Evolutionary conservation across 306 rosid genomes (phyloP).

Genomic region (Inga laurina): DNA sequence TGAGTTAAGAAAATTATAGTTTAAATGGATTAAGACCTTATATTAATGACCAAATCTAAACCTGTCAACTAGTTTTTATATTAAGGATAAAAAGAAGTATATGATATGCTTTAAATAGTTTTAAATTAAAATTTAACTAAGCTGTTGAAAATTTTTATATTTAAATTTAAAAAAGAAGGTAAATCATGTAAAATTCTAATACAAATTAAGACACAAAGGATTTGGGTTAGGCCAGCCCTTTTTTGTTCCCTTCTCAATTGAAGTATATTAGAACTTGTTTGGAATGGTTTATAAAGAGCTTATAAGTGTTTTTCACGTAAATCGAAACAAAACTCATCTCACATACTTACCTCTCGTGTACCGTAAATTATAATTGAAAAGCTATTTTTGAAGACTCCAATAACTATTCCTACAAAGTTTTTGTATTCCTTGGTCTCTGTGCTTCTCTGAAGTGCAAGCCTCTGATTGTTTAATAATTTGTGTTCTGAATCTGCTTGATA

Average conservation of each 20-base stretch:
- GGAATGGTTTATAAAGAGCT: too few species aligned
- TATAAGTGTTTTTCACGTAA: too few species aligned
- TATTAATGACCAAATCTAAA: too few species aligned
- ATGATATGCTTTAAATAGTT: neutral
- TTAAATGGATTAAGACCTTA: too few species aligned
- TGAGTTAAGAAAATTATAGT: too few species aligned
- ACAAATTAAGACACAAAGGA: neutral
- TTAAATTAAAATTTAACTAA: neutral
- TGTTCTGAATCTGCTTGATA: neutral
- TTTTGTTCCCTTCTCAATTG: neutral
- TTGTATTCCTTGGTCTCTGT: neutral
- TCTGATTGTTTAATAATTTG: neutral
- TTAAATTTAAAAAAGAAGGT: too few species aligned
- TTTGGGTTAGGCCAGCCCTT: neutral
- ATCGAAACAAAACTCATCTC: too few species aligned
- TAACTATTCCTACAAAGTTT: neutral
- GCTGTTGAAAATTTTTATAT: neutral
- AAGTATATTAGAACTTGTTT: neutral
- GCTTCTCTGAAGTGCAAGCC: neutral
- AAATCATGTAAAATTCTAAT: neutral
- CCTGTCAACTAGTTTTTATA: too few species aligned
- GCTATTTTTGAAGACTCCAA: too few species aligned
- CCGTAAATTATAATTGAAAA: too few species aligned
- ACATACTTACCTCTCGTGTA: too few species aligned
- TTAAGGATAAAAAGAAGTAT: too few species aligned